phyloP scores from a whole-genome alignment of 1,284 basidiomycete genomes.

The Tilletia horrida region DNA sequence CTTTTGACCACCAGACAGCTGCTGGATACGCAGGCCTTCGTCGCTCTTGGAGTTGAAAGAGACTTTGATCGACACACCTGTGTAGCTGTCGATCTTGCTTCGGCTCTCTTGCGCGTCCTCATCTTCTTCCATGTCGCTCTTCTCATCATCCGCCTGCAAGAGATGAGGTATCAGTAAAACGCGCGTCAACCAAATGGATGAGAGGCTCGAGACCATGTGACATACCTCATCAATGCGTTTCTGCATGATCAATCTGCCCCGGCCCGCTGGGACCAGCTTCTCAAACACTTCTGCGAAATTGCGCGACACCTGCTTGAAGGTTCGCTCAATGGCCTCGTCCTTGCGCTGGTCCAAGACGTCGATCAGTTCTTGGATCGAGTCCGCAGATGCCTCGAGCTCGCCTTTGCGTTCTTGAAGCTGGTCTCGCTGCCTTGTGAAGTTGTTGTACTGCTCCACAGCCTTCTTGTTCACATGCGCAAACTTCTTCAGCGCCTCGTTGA shows the following conservation, averaged over 20 bases:
- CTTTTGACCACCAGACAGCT: conserved; percentile 96
- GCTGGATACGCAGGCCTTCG: conserved; percentile 91
- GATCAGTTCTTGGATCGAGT: conserved; percentile 90
- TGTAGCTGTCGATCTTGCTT: conserved; percentile 81
- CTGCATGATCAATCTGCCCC: conserved; percentile 87
- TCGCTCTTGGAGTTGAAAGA: conserved; percentile 98
- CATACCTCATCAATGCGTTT: conserved; percentile 70
- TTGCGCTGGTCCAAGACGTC: conserved; percentile 91
- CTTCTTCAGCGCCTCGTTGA: conserved; percentile 89
- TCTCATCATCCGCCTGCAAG: conserved; percentile 18
- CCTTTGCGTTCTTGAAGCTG: conserved; percentile 78
- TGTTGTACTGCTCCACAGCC: conserved; percentile 96
- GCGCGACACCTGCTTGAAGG: conserved; percentile 94
- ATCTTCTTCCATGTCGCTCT: conserved; percentile 11
- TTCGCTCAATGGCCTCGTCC: conserved; percentile 95
- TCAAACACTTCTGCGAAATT: conserved; percentile 98
- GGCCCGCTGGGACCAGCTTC: conserved; percentile 89
- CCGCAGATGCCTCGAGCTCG: conserved; percentile 82
- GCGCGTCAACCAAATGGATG: too few relatives aligned
- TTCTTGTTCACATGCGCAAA: conserved; percentile 99
- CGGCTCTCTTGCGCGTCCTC: conserved; percentile 22
- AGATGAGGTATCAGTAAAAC: too few relatives aligned
- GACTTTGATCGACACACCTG: conserved; percentile 93
- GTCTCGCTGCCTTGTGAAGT: conserved; percentile 95
- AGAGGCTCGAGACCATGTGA: neutral